Evolutionary conservation across 441 rosid species (phyloP).

Genomic region (Rhodomyrtus psidioides): DNA sequence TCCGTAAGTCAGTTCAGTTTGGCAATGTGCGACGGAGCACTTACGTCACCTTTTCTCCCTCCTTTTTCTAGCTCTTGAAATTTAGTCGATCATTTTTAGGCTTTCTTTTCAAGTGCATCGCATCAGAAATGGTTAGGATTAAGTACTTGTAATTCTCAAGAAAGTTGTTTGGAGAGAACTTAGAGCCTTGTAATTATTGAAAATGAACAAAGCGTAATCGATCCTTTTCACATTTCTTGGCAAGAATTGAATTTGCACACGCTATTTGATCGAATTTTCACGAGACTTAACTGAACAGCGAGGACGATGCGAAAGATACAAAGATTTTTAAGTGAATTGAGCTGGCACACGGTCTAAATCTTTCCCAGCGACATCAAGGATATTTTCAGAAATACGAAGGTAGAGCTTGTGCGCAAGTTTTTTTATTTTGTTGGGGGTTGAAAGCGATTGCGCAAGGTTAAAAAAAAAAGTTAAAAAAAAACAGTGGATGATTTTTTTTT

Average conservation of each 20-base stretch:
- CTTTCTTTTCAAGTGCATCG: background rate
- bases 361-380: too few relatives aligned
- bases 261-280: rapidly evolving
- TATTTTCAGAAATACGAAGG: too few relatives aligned
- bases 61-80: background rate
- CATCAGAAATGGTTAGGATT: background rate
- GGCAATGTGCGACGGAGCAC: background rate
- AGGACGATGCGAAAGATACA: too few relatives aligned
- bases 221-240: background rate
- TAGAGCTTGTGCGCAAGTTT: too few relatives aligned
- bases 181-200: background rate
- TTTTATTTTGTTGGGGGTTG: too few relatives aligned
- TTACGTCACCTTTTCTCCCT: background rate
- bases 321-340: too few relatives aligned
- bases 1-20: background rate
- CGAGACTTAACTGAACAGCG: background rate
- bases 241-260: background rate
- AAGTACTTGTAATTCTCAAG: background rate
- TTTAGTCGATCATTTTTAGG: too few relatives aligned
- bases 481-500: too few relatives aligned
- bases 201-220: background rate
- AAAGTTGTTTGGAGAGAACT: background rate
- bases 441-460: too few relatives aligned
- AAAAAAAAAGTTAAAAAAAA: too few relatives aligned
- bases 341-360: background rate